Evolutionary conservation across 139 green algal genomes (phyloP), one percentile per base, ranked within the genome.

Genomic region (Chlorella sp.): DNA sequence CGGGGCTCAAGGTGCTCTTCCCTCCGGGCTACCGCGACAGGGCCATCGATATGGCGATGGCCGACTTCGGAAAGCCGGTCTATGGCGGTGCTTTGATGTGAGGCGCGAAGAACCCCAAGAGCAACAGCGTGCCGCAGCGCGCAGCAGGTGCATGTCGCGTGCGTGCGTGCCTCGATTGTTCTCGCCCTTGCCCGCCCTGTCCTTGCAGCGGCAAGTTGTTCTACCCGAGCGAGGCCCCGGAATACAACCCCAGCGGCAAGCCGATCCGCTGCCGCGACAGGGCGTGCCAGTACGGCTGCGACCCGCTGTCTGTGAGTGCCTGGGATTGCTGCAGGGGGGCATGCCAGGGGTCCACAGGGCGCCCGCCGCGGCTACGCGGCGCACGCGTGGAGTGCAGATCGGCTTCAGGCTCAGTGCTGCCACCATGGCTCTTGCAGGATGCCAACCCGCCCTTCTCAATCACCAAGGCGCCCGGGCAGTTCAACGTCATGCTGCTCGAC

Each of bases 401-500:
- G 1, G 1, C 14, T 5, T 24, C 65, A 64, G 2, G 22, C 5
- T 26, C 34, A 4, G 30, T 26, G 24, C n/a, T 1, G 32, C 26
- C 35, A 29, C 3, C 31, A 27, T 1, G 24, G 20, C 23, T 65
- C 27, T 60, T 61, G 30, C n/a, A 27, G 22, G 2, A 27, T 60
- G 31, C 30, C 29, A 4, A 10, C 5, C 2, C 14, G 1, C 67
- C 73, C 1, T 85, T 90, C 72, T 72, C 81, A 3, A 67, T 86
- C 0, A 34, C 80, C 23, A 82, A 79, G 51, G 61, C 82, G 69
- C 76, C 82, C 2, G 78, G 82, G 20, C 79, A 65, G 50, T 67
- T 62, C 26, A 82, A 79, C 77, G 88, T 94, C 82, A 89, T 94
- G 87, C 64, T 94, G 62, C 67, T 93, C 23, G 87, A 90, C 62